Evolutionary conservation across 352 stramenopile genomes (phyloP).

Genomic region (Pythium graminicola): DNA sequence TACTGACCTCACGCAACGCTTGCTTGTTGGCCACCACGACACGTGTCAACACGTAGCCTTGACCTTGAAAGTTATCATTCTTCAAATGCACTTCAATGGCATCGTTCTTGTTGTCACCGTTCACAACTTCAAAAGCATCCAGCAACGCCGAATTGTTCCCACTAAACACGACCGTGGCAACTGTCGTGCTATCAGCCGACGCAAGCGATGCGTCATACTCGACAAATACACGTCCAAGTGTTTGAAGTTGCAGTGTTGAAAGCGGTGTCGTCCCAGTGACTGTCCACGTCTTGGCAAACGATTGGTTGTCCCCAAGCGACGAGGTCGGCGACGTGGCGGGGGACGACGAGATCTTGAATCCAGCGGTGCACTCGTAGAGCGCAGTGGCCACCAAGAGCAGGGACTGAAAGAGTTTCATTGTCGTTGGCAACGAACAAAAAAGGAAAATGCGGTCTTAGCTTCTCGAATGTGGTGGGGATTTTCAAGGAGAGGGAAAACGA

Average conservation of each 20-base stretch:
- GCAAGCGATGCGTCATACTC: slow-evolving; percentile 27
- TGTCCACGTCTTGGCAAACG: slow-evolving; percentile 29
- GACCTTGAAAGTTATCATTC: slow-evolving; percentile 18
- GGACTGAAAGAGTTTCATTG: slow-evolving; percentile 11
- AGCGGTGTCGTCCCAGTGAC: slow-evolving; percentile 19
- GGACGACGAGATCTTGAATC: slow-evolving; percentile 13
- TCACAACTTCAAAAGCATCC: slow-evolving; percentile 22
- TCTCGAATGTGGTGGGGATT: neutral
- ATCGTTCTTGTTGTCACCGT: slow-evolving; percentile 3
- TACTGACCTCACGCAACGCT: slow-evolving; percentile 14
- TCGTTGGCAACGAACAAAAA: no score
- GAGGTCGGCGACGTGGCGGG: neutral
- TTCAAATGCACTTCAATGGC: slow-evolving; percentile 12
- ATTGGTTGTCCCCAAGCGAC: slow-evolving; percentile 6
- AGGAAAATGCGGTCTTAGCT: no score
- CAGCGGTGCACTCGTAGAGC: neutral
- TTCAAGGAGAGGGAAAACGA: neutral
- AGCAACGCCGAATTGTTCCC: slow-evolving; percentile 24
- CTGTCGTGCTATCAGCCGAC: slow-evolving; percentile 5
- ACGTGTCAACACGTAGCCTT: slow-evolving; percentile 31
- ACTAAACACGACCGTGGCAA: slow-evolving; percentile 27
- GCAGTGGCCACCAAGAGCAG: neutral
- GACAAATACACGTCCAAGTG: slow-evolving; percentile 36
- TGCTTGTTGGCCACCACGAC: slow-evolving; percentile 25
- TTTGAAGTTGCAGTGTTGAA: slow-evolving; percentile 24